Percentiles rank a stretch among this genome's conserved stretches.
These are phyloP conservation scores for Cytospora piceicola DNA, from an alignment of 2,329 filamentous ascomycete genomes.

Conservation along the genomic window DNA sequence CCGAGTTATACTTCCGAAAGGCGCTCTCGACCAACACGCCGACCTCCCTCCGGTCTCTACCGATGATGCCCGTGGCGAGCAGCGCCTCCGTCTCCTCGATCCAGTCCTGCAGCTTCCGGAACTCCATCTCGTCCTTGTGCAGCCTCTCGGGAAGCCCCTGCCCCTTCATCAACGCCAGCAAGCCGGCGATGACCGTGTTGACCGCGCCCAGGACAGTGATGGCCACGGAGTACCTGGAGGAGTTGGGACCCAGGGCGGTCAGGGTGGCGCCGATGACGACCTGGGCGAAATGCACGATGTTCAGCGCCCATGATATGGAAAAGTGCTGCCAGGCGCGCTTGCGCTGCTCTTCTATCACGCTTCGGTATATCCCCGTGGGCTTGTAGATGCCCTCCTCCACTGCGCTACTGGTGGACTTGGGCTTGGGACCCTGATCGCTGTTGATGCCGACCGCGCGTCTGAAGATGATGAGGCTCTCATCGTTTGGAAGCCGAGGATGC, in stretches of 20 bases:
- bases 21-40: slow-evolving; percentile 48
- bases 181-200: slow-evolving; percentile 64
- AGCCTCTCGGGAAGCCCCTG: slow-evolving; percentile 59
- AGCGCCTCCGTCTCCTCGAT: slow-evolving; percentile 57
- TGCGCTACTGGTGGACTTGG: slow-evolving; percentile 33
- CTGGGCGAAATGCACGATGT: slow-evolving; percentile 59
- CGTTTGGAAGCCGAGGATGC: slow-evolving; percentile 58
- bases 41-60: slow-evolving; percentile 47
- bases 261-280: slow-evolving; percentile 62
- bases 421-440: slow-evolving; percentile 45
- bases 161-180: slow-evolving; percentile 63
- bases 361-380: slow-evolving; percentile 48
- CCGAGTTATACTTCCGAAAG: slow-evolving; percentile 49
- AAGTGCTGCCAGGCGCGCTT: slow-evolving; percentile 50
- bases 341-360: slow-evolving; percentile 42
- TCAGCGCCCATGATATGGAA: slow-evolving; percentile 43
- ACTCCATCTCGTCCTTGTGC: slow-evolving; percentile 51
- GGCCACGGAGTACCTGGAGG: slow-evolving; percentile 54
- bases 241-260: slow-evolving; percentile 60
- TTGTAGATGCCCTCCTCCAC: slow-evolving; percentile 42
- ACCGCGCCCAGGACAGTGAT: slow-evolving; percentile 65
- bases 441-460: slow-evolving; percentile 50
- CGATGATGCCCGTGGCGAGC: slow-evolving; percentile 47
- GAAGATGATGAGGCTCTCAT: slow-evolving; percentile 51
- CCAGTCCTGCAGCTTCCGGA: slow-evolving; percentile 54